Evolutionary conservation across 768 basidiomycete species (phyloP).

Genomic region (Boletus speciosus): DNA sequence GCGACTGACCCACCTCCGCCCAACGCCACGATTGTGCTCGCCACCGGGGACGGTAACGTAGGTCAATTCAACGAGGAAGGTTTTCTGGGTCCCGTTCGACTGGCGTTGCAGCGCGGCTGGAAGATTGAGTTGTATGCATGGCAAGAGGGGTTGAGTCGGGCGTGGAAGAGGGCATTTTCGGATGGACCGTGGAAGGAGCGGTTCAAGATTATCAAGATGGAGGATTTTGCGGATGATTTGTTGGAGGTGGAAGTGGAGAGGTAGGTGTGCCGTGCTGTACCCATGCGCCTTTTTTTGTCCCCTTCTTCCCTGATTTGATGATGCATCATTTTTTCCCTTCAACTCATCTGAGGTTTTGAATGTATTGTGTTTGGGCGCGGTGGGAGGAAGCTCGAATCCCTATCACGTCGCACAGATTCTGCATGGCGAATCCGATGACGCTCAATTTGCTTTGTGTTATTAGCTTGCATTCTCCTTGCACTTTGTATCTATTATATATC

Average conservation of each 20-base stretch:
- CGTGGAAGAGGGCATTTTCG: conserved; percentile 75
- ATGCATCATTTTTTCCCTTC: background rate
- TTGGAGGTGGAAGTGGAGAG: conserved; percentile 40
- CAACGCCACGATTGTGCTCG: conserved; percentile 80
- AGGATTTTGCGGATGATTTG: conserved; percentile 60
- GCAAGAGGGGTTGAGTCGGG: conserved; percentile 76
- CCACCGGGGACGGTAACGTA: conserved; percentile 90
- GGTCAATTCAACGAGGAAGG: conserved; percentile 93
- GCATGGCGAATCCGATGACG: background rate
- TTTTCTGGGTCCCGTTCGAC: conserved; percentile 82
- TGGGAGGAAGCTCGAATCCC: background rate
- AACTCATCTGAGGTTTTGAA: background rate
- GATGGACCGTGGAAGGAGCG: conserved; percentile 38
- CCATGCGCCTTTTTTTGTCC: background rate
- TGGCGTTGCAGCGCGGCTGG: conserved; percentile 89
- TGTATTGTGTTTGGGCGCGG: background rate
- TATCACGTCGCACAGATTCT: background rate
- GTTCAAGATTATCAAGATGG: conserved; percentile 61
- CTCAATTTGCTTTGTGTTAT: conserved; percentile 4
- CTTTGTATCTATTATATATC: conserved; percentile 8
- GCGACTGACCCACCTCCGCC: conserved; percentile 60
- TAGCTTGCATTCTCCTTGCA: conserved; percentile 2
- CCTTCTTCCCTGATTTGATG: background rate
- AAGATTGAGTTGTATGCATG: conserved; percentile 93
- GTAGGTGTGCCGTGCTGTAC: conserved; percentile 6